Base-by-base conservation (phyloP, 202 grass and related monocot species). In the Panicum hallii region DNA sequence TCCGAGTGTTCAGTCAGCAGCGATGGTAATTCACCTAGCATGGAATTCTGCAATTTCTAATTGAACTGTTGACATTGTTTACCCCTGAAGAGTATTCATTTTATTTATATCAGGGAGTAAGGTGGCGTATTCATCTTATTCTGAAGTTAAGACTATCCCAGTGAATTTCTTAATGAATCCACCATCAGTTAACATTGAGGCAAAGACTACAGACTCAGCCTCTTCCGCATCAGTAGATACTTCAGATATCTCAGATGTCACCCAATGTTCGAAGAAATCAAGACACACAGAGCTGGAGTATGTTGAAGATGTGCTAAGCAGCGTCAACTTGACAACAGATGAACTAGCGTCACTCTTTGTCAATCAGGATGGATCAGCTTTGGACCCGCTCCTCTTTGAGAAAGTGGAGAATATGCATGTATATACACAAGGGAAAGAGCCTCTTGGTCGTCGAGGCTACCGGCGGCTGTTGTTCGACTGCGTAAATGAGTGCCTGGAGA, bases 401-500 rank as follows among this genome's bases (percentile, higher is more conserved):
- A 85, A 78, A 68, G 40, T 87, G 69, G 92, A 92, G 48, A 83
- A 38, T 69, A 86, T 75, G 30, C 71, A 77, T 62, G 63, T 54
- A 15, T 82, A 62, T 63, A 63, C 55, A 78, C 64, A 87, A 79
- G 82, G 73, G 77, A 86, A 74, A 19, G 83, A 75, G 17, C 55
- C 50, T 9, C 16, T 82, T 34, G 76, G 75, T 44, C 54, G 78
- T 70, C 72, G 17, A 36, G 79, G 46, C 19, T 83, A 88, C 73
- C 89, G 90, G 50, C 84, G 57, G 34, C 68, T 95, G 5, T 68
- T 92, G 72, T 94, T 90, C 16, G 86, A 92, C 70, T 90, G 93
- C 66, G 50, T 95, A 47, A 93, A 82, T 63, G 90, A 99, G 75
- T 92, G 86, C 81, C 79, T 96, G 70, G 86, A 92, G 38, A 86